These are phyloP conservation scores for Nemophila menziesii DNA, from an alignment of 257 asterid species.

Conservation along the genomic window DNA sequence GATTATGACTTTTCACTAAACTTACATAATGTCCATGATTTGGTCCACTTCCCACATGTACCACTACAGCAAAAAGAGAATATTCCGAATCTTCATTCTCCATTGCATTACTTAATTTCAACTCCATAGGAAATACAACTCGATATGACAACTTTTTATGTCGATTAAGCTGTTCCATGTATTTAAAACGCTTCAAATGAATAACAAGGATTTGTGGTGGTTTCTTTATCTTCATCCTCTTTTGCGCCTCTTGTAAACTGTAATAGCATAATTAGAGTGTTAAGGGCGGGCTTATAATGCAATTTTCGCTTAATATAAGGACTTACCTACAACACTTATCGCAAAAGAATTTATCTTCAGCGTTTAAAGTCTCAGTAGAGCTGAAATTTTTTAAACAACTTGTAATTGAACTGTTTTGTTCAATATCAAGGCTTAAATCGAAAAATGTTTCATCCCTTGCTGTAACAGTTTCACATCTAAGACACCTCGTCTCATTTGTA, in stretches of 20 bases:
- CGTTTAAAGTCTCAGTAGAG: constrained; percentile 83
- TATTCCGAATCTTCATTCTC: constrained; percentile 56
- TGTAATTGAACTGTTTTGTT: constrained; percentile 88
- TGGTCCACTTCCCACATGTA: constrained; percentile 73
- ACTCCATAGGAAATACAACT: constrained; percentile 64
- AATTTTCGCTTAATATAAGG: neutral
- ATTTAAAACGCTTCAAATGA: constrained; percentile 77
- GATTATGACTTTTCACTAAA: constrained; percentile 69
- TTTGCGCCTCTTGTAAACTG: constrained; percentile 86
- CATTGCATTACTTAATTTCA: constrained; percentile 48
- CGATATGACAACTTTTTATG: constrained; percentile 65
- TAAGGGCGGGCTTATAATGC: no score
- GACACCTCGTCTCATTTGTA: constrained; percentile 81
- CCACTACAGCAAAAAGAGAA: constrained; percentile 66
- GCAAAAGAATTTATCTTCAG: constrained; percentile 80
- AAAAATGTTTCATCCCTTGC: constrained; percentile 90
- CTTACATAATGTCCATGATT: constrained; percentile 79
- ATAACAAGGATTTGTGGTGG: constrained; percentile 65
- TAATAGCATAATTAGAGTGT: constrained; percentile 1
- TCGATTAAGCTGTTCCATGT: constrained; percentile 63
- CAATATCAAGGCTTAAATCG: constrained; percentile 88
- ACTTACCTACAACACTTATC: constrained; percentile 85
- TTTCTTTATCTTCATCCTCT: constrained; percentile 73
- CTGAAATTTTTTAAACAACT: constrained; percentile 94
- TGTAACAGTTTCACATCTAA: constrained; percentile 85